Base-by-base conservation (phyloP, 495 filamentous ascomycete genomes). In the Penicillium samsonianum region DNA sequence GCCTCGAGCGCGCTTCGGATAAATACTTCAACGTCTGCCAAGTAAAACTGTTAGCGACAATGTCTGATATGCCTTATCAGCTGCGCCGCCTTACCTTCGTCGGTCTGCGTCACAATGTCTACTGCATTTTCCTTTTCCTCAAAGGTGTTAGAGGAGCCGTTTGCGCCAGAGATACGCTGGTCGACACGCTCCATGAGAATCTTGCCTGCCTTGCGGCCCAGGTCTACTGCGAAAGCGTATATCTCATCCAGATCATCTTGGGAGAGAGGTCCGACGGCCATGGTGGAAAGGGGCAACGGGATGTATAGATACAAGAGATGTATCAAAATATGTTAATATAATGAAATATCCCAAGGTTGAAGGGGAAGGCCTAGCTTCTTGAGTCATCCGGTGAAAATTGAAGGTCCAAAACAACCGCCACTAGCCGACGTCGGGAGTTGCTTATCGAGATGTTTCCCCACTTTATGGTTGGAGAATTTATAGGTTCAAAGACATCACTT, bases 71-170 rank as follows among this genome's bases (percentile, higher is more conserved):
- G 7, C 20, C 20, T 50, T 16, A 17, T 35, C 20, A 9, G 22
- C 17, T 12, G 17, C 3, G 14, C 16, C 14, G 19, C 19, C 31
- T 41, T 62, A 87, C 86, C 84, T 70, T 87, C 81, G 63, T 89
- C 86, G 1, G 83, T 85, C 72, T 89, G 82, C 26, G 86, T 89
- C 31, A 90, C 86, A 49, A 89, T 82, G 65, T 89, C 86, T 10
- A 90, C 87, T 0, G 87, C 77, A 63, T 79, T 88, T 17, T 86
- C 84, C 63, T 90, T 90, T 71, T 78, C 75, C 17, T 71, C 64
- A 23, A 74, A 73, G 8, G 54, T 49, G 45, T 74, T 65, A 6
- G 57, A 50, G 30, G 37, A 6, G 11, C 54, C 60, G 11, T 70
- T 58, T 45, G 48, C 57, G 19, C 62, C 63, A 22, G 60, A 67